phyloP scores from a whole-genome alignment of 805 yeast genomes.

The Scheffersomyces spartinae region DNA sequence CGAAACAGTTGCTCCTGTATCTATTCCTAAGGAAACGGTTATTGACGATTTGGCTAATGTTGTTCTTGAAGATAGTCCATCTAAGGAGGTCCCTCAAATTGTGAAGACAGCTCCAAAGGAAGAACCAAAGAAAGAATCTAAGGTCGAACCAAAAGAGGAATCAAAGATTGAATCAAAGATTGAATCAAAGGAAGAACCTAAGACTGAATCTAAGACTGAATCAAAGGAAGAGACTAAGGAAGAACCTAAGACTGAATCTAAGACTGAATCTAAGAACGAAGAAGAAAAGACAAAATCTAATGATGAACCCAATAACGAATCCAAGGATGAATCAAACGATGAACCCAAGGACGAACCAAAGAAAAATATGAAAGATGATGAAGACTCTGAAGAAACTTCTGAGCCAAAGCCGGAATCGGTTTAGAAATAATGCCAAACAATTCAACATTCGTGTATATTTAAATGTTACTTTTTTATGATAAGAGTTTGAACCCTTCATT shows the following conservation, averaged over 20 bases:
- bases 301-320: conserved; percentile 1
- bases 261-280: not conserved
- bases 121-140: conserved; percentile 3
- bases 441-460: no score
- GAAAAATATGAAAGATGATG: no score
- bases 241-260: conserved; percentile 1
- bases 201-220: conserved; percentile 1
- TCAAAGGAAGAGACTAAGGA: conserved; percentile 3
- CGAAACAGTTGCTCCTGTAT: conserved; percentile 6
- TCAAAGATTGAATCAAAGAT: conserved; percentile 2
- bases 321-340: conserved; percentile 1
- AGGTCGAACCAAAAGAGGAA: conserved; percentile 4
- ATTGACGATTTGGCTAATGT: conserved; percentile 15
- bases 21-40: conserved; percentile 31
- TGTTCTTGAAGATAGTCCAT: conserved; percentile 1
- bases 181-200: conserved; percentile 3
- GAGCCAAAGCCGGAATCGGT: conserved; percentile 2
- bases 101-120: conserved; percentile 3
- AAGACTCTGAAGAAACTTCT: no score
- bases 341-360: conserved; percentile 2
- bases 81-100: conserved; percentile 1
- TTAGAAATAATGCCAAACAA: conserved; percentile 1
- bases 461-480: no score
- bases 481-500: no score
- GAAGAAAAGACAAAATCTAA: conserved; percentile 1